These are phyloP conservation scores for Chlorophyllum brunneum DNA, from an alignment of 768 basidiomycete species.

Conservation along the genomic window DNA sequence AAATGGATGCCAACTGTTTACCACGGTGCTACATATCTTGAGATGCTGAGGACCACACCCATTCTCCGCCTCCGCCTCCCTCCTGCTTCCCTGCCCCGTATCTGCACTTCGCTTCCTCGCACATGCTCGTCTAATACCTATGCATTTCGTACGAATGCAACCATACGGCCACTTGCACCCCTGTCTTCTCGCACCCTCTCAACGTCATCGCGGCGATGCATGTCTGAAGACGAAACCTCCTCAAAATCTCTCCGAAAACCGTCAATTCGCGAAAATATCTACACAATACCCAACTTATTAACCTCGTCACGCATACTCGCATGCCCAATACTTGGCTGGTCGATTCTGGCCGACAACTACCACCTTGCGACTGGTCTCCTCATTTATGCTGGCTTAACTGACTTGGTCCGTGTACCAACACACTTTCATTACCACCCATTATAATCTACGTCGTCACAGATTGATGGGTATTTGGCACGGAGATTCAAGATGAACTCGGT, in stretches of 20 bases:
- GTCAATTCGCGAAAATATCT: conserved; percentile 77
- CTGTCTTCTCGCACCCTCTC: conserved; percentile 15
- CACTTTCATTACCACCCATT: neutral
- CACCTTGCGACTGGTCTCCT: conserved; percentile 77
- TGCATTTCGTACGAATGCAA: neutral
- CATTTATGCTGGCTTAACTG: conserved; percentile 89
- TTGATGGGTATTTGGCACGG: conserved; percentile 89
- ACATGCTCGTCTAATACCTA: neutral
- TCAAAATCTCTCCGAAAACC: conserved; percentile 24
- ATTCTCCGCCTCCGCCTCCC: neutral
- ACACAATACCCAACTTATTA: conserved; percentile 89
- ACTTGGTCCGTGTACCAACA: conserved; percentile 61
- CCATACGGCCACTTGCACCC: neutral
- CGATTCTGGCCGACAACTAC: conserved; percentile 80
- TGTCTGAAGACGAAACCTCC: conserved; percentile 14
- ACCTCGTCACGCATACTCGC: conserved; percentile 85
- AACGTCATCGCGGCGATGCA: conserved; percentile 18
- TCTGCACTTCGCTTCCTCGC: too few relatives aligned
- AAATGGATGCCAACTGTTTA: neutral
- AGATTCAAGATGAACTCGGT: conserved; percentile 84
- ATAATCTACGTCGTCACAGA: conserved; percentile 39
- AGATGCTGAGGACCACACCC: conserved; percentile 1
- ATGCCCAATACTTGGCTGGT: conserved; percentile 91
- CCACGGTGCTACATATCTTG: neutral
- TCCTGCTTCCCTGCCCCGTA: too few relatives aligned